These are phyloP conservation scores for Fraxinus paxiana DNA, from an alignment of 305 asterid genomes.

Conservation along the genomic window DNA sequence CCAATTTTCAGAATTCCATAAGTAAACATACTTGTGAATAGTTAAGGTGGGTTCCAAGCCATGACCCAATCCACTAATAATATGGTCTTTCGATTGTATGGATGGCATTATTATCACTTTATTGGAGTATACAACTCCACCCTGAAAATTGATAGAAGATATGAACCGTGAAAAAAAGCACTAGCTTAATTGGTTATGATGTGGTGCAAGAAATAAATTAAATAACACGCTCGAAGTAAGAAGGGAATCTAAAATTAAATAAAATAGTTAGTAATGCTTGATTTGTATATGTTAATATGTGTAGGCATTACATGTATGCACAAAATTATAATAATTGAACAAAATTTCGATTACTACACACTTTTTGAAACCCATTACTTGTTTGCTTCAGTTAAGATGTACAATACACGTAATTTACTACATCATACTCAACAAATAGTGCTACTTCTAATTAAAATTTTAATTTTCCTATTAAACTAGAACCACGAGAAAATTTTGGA, in stretches of 20 bases:
- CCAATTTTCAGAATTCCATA: slow-evolving; percentile 4
- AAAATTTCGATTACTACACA: neutral
- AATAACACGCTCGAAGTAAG: neutral
- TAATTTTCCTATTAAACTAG: neutral
- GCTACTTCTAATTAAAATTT: neutral
- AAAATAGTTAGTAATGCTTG: neutral
- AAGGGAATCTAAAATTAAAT: neutral
- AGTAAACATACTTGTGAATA: slow-evolving; percentile 52
- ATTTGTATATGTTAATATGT: neutral
- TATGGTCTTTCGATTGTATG: slow-evolving; percentile 43
- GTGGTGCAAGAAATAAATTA: neutral
- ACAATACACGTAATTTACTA: neutral
- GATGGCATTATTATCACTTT: slow-evolving; percentile 61
- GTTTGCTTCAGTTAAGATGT: neutral
- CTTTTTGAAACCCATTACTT: neutral
- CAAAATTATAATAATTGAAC: neutral
- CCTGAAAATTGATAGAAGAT: slow-evolving; percentile 44
- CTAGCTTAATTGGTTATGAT: neutral
- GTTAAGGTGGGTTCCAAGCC: slow-evolving; percentile 64
- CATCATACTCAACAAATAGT: neutral
- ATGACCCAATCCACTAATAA: slow-evolving; percentile 42
- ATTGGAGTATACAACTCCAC: slow-evolving; percentile 80
- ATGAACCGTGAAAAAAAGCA: neutral
- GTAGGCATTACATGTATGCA: neutral
- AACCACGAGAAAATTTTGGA: neutral